A percentile compares a stretch with the other conserved stretches of the same genome.
These are phyloP conservation scores for Colletotrichum siamense DNA, from an alignment of 2,329 filamentous ascomycete species.

Conservation along the genomic window DNA sequence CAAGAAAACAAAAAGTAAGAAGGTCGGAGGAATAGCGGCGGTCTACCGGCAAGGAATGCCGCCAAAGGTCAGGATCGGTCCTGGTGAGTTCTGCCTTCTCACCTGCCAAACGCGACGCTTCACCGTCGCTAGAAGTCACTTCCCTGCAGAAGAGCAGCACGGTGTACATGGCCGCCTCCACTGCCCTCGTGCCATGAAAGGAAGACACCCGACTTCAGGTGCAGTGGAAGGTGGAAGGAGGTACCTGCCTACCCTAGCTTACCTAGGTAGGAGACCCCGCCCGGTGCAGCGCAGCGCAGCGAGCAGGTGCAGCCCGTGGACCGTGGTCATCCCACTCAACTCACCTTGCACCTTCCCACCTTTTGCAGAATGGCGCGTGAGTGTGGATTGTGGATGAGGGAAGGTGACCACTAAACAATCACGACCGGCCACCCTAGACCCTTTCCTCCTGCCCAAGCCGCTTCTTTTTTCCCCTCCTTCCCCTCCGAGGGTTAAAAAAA, in stretches of 20 bases:
- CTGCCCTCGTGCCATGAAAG: not conserved
- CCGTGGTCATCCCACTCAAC: constrained; percentile 7
- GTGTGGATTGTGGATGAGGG: not conserved
- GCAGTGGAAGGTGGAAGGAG: not conserved
- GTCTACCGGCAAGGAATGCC: constrained; percentile 7
- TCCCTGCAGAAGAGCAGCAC: not conserved
- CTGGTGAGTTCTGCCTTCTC: not conserved
- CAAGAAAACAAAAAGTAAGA: not conserved
- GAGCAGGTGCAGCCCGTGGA: not conserved
- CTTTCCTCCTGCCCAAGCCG: not conserved
- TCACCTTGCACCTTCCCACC: not conserved
- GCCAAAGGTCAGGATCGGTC: not conserved
- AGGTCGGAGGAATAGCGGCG: not conserved
- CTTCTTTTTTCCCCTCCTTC: constrained; percentile 13
- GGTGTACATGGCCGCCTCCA: not conserved
- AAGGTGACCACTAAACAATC: not conserved
- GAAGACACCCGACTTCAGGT: not conserved
- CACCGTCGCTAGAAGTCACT: constrained; percentile 4
- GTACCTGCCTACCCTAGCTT: not conserved
- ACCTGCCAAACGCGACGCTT: constrained; percentile 5
- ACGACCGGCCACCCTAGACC: not conserved
- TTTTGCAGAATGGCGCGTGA: constrained; percentile 12
- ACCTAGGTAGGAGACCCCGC: not conserved
- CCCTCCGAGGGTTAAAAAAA: not conserved
- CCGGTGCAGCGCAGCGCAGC: not conserved